Evolutionary conservation across 2,329 filamentous ascomycete genomes (phyloP), one percentile per base, ranked within the genome.

Genomic region (Nemania diffusa): DNA sequence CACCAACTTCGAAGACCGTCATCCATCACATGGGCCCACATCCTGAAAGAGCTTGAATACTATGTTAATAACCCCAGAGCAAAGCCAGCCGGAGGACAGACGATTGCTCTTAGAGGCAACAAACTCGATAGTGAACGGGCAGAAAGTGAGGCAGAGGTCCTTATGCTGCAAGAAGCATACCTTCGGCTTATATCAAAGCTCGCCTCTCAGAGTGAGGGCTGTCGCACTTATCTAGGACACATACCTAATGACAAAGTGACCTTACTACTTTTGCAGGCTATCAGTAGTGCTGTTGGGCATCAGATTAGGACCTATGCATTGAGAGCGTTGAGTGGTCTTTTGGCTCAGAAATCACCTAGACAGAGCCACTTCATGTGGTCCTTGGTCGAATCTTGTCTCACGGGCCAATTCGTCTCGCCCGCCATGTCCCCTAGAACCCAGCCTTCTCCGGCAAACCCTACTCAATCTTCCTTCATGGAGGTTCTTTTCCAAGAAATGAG

Each of bases 101-200:
- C 81, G 20, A 79, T 85, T 15, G 77, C 85, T 17, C 86, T 87
- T 73, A 85, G 89, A 68, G 78, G 85, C 61, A 85, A 86, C 53
- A 91, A 92, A 77, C 82, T 87, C 52, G 83, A 87, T 50, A 83
- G 83, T 20, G 90, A 91, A 51, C 86, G 91, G 67, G 89, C 93
- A 67, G 94, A 97, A 77, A 85, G 86, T 29, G 95, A 97, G 76
- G 92, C 94, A 3, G 97, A 99, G 78, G 97, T 93, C 46, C 90
- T 91, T n/a, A 92, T 97, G 80, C 97, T 99, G 93, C 85, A 99
- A 29, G 94, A 97, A 76, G 95, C 93, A 73, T 98, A 98, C 77
- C 84, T 99, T 59, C 90, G 95, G 32, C 85, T 99, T 5, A 92
- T 97, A 73, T 89, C 93, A 3, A 93, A 97, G 78, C 83, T 99